Conservation (phyloP, 2,329 filamentous ascomycete genomes). For the Fusarium begoniae region DNA sequence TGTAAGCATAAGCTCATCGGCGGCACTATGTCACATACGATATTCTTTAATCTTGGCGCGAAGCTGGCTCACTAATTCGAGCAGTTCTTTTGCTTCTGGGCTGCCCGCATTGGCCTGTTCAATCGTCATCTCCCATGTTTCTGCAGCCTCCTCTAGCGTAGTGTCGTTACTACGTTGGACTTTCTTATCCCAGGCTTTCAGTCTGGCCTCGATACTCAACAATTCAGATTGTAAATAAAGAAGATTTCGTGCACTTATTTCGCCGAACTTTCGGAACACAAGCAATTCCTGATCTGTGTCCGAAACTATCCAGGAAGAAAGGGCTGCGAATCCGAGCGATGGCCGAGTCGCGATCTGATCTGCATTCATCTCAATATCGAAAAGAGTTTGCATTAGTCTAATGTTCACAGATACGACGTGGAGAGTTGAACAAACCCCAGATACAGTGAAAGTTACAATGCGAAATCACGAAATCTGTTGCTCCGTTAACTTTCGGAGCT, state of each 20-base stretch:
- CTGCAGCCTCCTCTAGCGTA: not conserved
- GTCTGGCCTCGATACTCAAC: not conserved
- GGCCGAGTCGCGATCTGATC: accelerated
- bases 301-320: not conserved
- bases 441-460: too few species aligned
- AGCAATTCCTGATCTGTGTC: constrained; percentile 3
- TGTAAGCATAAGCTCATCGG: not conserved
- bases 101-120: accelerated
- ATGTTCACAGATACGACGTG: too few species aligned
- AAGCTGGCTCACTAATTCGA: not conserved
- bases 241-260: not conserved
- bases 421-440: too few species aligned
- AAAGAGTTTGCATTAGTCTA: accelerated
- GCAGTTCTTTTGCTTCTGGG: not conserved
- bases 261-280: not conserved
- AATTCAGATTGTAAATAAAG: constrained; percentile 1
- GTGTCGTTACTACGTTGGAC: not conserved
- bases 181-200: not conserved
- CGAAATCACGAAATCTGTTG: too few species aligned
- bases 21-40: not conserved
- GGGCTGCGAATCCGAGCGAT: not conserved
- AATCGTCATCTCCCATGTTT: constrained; percentile 6
- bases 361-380: not conserved
- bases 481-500: not conserved
- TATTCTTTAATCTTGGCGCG: not conserved